Percentiles rank a stretch among this genome's conserved stretches.
Evolutionary conservation across 106 monocot genomes (phyloP).

Genomic region (Dendrobium nobile): DNA sequence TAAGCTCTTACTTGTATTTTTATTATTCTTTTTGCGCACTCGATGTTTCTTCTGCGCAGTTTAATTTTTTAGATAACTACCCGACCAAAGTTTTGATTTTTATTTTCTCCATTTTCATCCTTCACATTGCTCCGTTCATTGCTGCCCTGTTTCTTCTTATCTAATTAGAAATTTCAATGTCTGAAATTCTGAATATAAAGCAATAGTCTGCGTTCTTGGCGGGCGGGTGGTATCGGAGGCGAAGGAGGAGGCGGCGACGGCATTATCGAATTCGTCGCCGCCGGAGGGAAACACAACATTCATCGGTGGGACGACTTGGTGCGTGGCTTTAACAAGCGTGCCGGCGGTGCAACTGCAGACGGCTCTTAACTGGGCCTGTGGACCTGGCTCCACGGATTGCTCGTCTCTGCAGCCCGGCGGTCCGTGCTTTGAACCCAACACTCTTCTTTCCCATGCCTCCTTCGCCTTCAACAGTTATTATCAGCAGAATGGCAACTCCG

Average conservation of each 20-base stretch:
- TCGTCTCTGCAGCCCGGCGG: constrained; percentile 34
- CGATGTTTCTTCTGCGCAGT: too few relatives aligned
- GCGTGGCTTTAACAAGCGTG: constrained; percentile 52
- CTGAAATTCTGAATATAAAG: too few relatives aligned
- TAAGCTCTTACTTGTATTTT: neutral
- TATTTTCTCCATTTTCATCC: neutral
- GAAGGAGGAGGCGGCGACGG: constrained; percentile 36
- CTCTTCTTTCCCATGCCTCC: constrained; percentile 73
- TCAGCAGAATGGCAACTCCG: constrained; percentile 94
- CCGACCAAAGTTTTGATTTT: too few relatives aligned
- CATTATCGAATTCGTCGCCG: constrained; percentile 37
- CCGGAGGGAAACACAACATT: constrained; percentile 98
- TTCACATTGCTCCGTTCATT: too few relatives aligned
- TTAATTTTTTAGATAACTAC: too few relatives aligned
- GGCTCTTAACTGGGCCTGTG: constrained; percentile 94
- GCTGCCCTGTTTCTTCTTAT: neutral
- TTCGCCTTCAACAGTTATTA: constrained; percentile 95
- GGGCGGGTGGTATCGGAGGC: constrained; percentile 8
- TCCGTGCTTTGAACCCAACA: constrained; percentile 69
- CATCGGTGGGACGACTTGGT: constrained; percentile 75
- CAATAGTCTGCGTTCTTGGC: neutral
- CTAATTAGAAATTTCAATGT: neutral
- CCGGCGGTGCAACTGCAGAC: constrained; percentile 42
- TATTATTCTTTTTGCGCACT: too few relatives aligned
- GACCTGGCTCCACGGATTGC: constrained; percentile 68